phyloP scores from a whole-genome alignment of 2,329 filamentous ascomycete genomes.

The Calonectria naviculata region DNA sequence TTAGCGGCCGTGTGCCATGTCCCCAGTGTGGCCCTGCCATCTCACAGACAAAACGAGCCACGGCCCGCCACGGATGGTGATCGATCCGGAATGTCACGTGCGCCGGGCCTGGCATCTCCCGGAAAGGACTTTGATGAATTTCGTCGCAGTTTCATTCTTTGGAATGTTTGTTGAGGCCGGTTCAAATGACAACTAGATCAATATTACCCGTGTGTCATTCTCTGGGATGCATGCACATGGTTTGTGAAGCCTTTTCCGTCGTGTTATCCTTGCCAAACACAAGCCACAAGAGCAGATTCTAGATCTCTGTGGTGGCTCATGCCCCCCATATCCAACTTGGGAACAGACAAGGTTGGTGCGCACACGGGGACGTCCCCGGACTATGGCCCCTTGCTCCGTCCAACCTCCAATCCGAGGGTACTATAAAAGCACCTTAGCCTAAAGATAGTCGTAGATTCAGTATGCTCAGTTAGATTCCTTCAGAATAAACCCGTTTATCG shows the following conservation, averaged over 20 bases:
- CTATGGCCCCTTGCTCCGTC: background rate
- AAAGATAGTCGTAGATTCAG: background rate
- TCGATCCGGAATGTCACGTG: background rate
- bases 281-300: background rate
- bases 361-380: background rate
- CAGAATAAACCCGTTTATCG: background rate
- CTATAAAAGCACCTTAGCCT: background rate
- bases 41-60: background rate
- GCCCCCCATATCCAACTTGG: background rate
- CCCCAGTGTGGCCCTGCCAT: background rate
- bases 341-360: background rate
- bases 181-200: background rate
- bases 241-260: background rate
- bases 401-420: background rate
- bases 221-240: background rate
- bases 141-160: background rate
- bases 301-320: background rate
- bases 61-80: background rate
- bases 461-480: background rate
- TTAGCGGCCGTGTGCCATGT: background rate
- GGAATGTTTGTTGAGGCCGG: background rate
- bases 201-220: too few relatives aligned
- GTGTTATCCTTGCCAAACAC: background rate
- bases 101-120: background rate
- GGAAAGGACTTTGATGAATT: background rate